Evolutionary conservation across 192 early-diverging fungal genomes (phyloP), one percentile per base, ranked within the genome.

Genomic region (Gigaspora rosea): DNA sequence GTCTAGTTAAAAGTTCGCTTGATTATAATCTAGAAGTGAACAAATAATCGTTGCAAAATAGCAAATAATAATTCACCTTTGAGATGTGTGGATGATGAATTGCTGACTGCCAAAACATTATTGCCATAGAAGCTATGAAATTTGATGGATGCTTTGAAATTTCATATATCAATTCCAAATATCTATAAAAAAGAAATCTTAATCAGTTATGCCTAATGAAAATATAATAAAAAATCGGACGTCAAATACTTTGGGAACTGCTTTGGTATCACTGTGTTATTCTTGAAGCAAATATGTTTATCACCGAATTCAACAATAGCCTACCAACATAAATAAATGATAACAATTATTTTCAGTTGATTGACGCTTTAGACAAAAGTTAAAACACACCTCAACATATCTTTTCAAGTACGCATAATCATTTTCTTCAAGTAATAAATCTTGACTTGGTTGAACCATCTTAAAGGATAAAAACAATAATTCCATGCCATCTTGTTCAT

Each of bases 131-230:
- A 7, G 48, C 41, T 18, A 69, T 50, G 16, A 50, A 13, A 51
- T 69, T 69, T 69, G 67, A 69, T 50, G 67, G 22, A 69, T 50
- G 48, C 22, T 69, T 69, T 46, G 67, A 69, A 69, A 69, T 51
- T 50, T 27, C 12, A 50, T 69, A 69, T 27, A 69, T 50, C 49
- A 69, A 69, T 51, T 69, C 67, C 5, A 69, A 69, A 69, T 69
- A 69, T 50, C 67, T 69, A 9, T 15, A 56, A 15, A 11, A 15
- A 18, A n/a, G 18, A 18, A 12, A 56, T 2, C 4, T 27, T 16
- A 50, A 50, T 13, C 2, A 69, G 13, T 51, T 4, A 12, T 49
- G 4, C 12, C 36, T 13, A 6, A 18, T 18, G 49, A 50, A 50
- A 22, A 20, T 11, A 20, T 27, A 69, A 27, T n/a, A 18, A 9